A percentile compares a stretch with the other conserved stretches of the same genome.
These are phyloP conservation scores for Penicillium brevicompactum DNA, from an alignment of 2,329 filamentous ascomycete genomes.

Conservation along the genomic window DNA sequence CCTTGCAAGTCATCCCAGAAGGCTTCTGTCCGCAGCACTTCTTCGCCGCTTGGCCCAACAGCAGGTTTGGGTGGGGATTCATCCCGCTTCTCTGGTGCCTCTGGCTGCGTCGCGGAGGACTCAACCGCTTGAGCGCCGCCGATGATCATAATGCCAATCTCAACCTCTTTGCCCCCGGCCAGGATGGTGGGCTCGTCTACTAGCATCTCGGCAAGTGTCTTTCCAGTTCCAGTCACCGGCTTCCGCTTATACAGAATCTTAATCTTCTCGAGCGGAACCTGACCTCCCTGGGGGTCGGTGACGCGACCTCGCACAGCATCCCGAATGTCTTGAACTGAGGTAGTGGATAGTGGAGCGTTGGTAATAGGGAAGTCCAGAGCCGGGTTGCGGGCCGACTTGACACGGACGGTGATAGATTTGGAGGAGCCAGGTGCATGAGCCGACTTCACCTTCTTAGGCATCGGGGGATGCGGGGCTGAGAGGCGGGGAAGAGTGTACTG, in stretches of 20 bases:
- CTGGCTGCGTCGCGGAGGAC: constrained; percentile 30
- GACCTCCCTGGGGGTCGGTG: constrained; percentile 47
- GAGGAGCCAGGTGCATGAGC: constrained; percentile 40
- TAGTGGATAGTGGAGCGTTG: constrained; percentile 62
- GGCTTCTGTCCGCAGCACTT: constrained; percentile 66
- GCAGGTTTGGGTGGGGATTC: constrained; percentile 40
- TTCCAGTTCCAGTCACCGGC: constrained; percentile 73
- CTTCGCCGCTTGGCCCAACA: constrained; percentile 58
- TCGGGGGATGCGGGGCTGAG: constrained; percentile 43
- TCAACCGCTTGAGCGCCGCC: constrained; percentile 63
- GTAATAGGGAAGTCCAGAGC: constrained; percentile 68
- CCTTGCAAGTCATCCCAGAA: constrained; percentile 88
- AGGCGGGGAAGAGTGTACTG: constrained; percentile 53
- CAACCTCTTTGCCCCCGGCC: constrained; percentile 54
- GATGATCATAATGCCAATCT: constrained; percentile 87
- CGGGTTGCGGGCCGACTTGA: constrained; percentile 70
- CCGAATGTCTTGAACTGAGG: constrained; percentile 80
- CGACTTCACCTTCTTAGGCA: constrained; percentile 45
- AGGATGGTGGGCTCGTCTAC: constrained; percentile 53
- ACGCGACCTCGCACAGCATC: constrained; percentile 65
- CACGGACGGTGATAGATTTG: constrained; percentile 39
- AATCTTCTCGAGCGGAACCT: constrained; percentile 67
- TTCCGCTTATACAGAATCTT: constrained; percentile 87
- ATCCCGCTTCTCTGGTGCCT: constrained; percentile 34
- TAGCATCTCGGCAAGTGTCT: constrained; percentile 74